Evolutionary conservation across 2,329 filamentous ascomycete species (phyloP), one percentile per base, ranked within the genome.

Genomic region (Calycina herbarum): DNA sequence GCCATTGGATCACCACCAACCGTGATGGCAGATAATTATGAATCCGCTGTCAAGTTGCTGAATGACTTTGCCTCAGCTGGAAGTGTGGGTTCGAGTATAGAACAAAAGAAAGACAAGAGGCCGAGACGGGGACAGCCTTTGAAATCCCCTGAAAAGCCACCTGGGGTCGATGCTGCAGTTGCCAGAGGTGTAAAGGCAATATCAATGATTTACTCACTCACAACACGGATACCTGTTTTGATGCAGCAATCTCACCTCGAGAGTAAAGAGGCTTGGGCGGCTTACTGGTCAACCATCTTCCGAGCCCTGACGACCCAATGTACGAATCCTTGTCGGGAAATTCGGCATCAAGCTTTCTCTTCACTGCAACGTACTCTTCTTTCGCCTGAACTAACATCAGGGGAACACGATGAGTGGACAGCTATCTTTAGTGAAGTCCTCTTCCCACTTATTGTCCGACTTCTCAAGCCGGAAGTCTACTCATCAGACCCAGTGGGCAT

Each of bases 261-360:
- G 75, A 89, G 86, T 66, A 92, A 84, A 66, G 91, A 97, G 83
- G 95, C 95, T 15, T 99, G 95, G 95, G 93, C 93, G 61, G 93
- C 95, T 8, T 99, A 99, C 77, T 99, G 95, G 95, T 89, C 94
- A 15, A 95, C 94, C 1, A 93, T 99, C 31, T 95, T 99, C 78
- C 88, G 93, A 71, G 91, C 93, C 5, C 81, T 99, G 20, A 95
- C 91, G 2, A 88, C 87, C 4, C 95, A 99, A 79, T 97, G 94
- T 78, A 92, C 92, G 63, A 99, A 98, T 76, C 93, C 94, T 0
- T 97, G 93, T 75, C 90, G 94, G 63, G 94, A 97, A 73, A 92
- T 99, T 66, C 89, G 95, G 2, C 91, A 96, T 73, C 86, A 96
- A 74, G 93, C 95, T 1, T 92, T 98, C 72, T 88, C 90, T 7